Percentiles rank a stretch among this genome's conserved stretches.
phyloP scores from a whole-genome alignment of 2,329 filamentous ascomycete species.

The Hyphodiscus sp. region DNA sequence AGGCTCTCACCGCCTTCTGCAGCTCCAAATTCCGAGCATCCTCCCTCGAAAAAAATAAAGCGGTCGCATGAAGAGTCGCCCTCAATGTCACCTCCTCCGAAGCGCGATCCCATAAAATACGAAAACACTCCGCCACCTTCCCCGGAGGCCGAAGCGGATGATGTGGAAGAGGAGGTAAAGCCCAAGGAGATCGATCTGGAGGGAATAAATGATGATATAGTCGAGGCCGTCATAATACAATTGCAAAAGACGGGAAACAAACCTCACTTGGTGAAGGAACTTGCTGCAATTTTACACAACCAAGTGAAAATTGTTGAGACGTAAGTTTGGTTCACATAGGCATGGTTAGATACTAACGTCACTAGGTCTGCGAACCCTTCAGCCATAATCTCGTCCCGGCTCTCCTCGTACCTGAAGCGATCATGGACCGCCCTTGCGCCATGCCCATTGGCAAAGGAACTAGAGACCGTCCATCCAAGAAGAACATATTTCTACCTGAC shows the following conservation, averaged over 20 bases:
- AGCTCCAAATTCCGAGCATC: constrained; percentile 30
- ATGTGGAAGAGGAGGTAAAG: constrained; percentile 37
- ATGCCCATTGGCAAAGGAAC: constrained; percentile 87
- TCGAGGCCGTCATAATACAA: constrained; percentile 82
- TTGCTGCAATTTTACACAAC: constrained; percentile 71
- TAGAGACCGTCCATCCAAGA: constrained; percentile 86
- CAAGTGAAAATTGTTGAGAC: constrained; percentile 81
- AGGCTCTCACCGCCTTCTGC: constrained; percentile 31
- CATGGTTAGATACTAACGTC: constrained; percentile 25
- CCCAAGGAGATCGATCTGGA: constrained; percentile 65
- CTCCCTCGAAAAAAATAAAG: constrained; percentile 65
- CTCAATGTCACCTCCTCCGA: constrained; percentile 39
- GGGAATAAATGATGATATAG: constrained; percentile 89
- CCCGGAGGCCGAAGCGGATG: constrained; percentile 44
- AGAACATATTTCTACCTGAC: constrained; percentile 96
- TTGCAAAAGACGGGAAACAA: constrained; percentile 85
- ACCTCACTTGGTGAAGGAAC: constrained; percentile 90
- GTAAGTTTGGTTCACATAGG: constrained; percentile 49
- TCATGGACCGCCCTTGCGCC: constrained; percentile 70
- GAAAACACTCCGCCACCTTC: constrained; percentile 79
- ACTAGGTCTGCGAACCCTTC: constrained; percentile 87
- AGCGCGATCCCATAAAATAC: constrained; percentile 37
- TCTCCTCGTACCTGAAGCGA: constrained; percentile 85
- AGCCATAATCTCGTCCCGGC: constrained; percentile 87
- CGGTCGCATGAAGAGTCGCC: constrained; percentile 58